These are phyloP conservation scores for Forsythia viridissima DNA, from an alignment of 257 asterid genomes.

Conservation along the genomic window DNA sequence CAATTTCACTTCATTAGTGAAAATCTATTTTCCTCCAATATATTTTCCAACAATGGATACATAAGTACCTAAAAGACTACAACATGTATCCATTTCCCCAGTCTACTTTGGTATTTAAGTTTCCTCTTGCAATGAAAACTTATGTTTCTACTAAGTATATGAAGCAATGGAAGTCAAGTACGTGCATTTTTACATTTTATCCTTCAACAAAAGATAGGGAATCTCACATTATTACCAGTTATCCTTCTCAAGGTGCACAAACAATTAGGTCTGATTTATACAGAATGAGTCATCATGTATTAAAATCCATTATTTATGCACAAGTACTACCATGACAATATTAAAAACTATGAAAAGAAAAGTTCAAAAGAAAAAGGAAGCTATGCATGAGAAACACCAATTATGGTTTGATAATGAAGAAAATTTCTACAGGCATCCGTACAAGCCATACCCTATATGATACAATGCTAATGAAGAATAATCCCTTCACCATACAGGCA, in stretches of 20 bases:
- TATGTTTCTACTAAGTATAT: background rate
- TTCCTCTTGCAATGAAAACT: background rate
- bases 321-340: background rate
- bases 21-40: no score
- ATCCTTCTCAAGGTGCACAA: background rate
- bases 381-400: background rate
- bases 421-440: background rate
- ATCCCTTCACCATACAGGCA: background rate
- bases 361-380: background rate
- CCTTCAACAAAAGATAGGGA: background rate
- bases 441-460: background rate
- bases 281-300: background rate
- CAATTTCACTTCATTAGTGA: no score
- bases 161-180: background rate
- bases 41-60: no score
- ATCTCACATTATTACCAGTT: background rate
- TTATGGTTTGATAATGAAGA: no score
- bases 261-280: background rate
- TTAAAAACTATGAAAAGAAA: no score
- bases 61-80: background rate
- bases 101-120: background rate
- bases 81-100: background rate
- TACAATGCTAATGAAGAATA: background rate
- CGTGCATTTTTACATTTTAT: background rate
- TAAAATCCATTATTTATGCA: background rate